phyloP scores from a whole-genome alignment of 1,284 basidiomycete species.

The Irpex lacteus region DNA sequence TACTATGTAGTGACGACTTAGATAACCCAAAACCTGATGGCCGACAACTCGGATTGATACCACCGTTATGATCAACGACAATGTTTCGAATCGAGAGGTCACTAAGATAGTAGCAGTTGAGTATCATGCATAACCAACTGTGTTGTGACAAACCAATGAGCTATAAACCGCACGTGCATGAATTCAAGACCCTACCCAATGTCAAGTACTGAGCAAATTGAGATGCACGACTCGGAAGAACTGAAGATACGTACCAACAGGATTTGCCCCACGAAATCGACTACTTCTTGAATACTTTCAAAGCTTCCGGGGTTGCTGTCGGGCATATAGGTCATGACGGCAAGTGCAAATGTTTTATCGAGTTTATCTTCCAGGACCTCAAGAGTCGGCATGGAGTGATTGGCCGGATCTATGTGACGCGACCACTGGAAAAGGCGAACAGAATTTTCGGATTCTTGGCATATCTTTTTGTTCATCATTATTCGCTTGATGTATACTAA shows the following conservation, averaged over 20 bases:
- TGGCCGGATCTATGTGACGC: constrained; percentile 3
- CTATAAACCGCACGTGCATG: constrained; percentile 35
- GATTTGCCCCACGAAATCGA: constrained; percentile 26
- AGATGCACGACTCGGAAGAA: constrained; percentile 8
- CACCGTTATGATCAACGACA: constrained; percentile 30
- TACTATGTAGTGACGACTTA: too few relatives aligned
- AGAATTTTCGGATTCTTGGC: not conserved
- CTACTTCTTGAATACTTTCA: constrained; percentile 21
- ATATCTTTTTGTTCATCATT: not conserved
- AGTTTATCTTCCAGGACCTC: constrained; percentile 17
- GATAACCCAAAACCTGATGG: too few relatives aligned
- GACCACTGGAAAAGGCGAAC: not conserved
- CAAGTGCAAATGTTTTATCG: constrained; percentile 7
- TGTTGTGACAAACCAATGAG: constrained; percentile 31
- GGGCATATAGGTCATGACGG: constrained; percentile 25
- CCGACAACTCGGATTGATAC: too few relatives aligned
- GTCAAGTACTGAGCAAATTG: not conserved
- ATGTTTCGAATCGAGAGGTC: constrained; percentile 34
- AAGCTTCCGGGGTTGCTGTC: constrained; percentile 20
- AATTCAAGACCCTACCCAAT: constrained; percentile 34
- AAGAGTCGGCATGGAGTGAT: constrained; percentile 24
- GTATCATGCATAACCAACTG: not conserved
- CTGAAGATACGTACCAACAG: constrained; percentile 30
- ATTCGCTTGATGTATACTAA: constrained; percentile 6
- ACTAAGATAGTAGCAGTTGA: constrained; percentile 19